Base-by-base conservation (phyloP, 176 grass and related monocot species). In the Ananas comosus region DNA sequence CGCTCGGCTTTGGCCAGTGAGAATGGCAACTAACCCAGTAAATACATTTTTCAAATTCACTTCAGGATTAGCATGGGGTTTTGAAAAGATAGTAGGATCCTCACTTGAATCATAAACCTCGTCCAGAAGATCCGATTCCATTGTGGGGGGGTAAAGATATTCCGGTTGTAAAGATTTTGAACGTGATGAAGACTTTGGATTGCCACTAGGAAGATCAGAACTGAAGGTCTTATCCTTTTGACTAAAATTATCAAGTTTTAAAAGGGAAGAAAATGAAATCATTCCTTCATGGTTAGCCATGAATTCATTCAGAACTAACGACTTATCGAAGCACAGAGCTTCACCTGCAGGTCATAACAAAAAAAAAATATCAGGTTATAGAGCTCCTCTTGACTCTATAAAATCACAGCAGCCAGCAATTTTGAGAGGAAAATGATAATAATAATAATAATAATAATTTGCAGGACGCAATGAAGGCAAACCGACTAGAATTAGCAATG, bases 41-140 rank as follows among this genome's bases (percentile, higher is more conserved):
- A 89, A 52, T 9, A 91, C 67, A 59, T 85, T 89, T 72, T 69
- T 84, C 54, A 91, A 49, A 72, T 89, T 96, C 5, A 96, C 81
- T 47, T 83, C 64, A 48, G 28, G 17, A 61, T 77, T 59, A 69
- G 52, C 33, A 50, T 22, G 58, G 17, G 21, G n/a, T 69, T 69
- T 64, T 12, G 23, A 9, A 16, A 53, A n/a, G 54, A 49, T 61
- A n/a, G 16, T 16, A 33, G 65, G 12, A n/a, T 63, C 50, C 13
- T 24, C 2, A 9, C 2, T 11, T 69, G 2, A 66, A 58, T 69
- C 13, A 51, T 19, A 7, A 22, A 48, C 64, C 6, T 69, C 33
- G 1, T 69, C 33, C 14, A 13, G 65, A 6, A 77, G 69, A 33
- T 69, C 66, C 0, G 65, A 50, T 1, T 77, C 66, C 47, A 66